A percentile compares a stretch with the other conserved stretches of the same genome.
phyloP scores from a whole-genome alignment of 768 basidiomycete genomes.

The Pisolithus tinctorius region DNA sequence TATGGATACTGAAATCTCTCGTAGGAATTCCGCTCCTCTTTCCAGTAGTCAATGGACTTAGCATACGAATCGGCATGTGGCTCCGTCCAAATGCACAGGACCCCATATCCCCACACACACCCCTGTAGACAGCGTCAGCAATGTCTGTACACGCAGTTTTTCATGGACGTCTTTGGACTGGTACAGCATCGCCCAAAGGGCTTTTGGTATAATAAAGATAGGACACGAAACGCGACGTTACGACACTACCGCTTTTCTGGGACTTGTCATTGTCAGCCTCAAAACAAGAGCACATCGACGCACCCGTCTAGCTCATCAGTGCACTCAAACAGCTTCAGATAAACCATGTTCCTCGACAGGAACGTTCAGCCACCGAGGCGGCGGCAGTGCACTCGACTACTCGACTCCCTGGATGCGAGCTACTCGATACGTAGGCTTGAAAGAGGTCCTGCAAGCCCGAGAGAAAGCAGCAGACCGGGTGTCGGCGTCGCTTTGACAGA shows the following conservation, averaged over 20 bases:
- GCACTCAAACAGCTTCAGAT: conserved; percentile 83
- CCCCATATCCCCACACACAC: too few relatives aligned
- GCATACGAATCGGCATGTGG: too few relatives aligned
- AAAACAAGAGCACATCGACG: conserved; percentile 74
- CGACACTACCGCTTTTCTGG: conserved; percentile 93
- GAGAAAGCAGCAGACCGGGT: conserved; percentile 89
- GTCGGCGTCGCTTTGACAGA: conserved; percentile 96
- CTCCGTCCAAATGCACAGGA: too few relatives aligned
- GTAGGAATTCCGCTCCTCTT: too few relatives aligned
- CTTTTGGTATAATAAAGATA: too few relatives aligned
- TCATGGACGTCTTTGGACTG: too few relatives aligned
- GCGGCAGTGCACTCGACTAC: conserved; percentile 46
- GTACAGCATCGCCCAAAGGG: too few relatives aligned
- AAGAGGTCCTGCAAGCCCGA: conserved; percentile 82
- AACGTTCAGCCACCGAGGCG: conserved; percentile 33
- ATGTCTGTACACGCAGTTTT: too few relatives aligned
- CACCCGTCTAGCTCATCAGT: conserved; percentile 77
- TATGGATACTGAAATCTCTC: too few relatives aligned
- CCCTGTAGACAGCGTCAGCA: too few relatives aligned
- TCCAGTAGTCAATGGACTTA: too few relatives aligned
- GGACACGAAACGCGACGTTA: conserved; percentile 51
- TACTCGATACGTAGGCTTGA: conserved; percentile 87
- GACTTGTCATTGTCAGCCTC: conserved; percentile 75
- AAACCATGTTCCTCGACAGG: conserved; percentile 45
- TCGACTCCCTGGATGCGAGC: conserved; percentile 86